These are phyloP conservation scores for Scleroderma citrinum DNA, from an alignment of 768 basidiomycete species.

Conservation along the genomic window DNA sequence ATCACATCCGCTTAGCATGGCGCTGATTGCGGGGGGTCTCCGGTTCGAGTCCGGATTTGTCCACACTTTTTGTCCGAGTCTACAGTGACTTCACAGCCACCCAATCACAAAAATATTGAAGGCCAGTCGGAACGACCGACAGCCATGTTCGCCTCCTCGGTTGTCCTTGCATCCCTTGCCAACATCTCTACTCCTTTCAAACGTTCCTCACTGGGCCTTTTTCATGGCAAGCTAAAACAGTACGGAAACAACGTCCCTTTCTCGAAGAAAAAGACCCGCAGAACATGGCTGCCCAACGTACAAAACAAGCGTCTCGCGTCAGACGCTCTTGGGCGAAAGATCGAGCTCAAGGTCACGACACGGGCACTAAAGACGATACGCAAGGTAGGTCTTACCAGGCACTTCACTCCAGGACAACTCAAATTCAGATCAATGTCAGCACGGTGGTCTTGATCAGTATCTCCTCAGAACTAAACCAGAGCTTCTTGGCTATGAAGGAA, in stretches of 20 bases:
- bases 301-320: conserved; percentile 72
- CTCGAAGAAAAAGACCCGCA: conserved; percentile 81
- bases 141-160: conserved; percentile 20
- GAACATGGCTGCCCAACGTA: conserved; percentile 86
- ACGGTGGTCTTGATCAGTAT: conserved; percentile 71
- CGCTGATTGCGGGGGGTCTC: conserved; percentile 33
- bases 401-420: background rate
- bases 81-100: background rate
- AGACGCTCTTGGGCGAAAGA: conserved; percentile 48
- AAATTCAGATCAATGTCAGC: conserved; percentile 28
- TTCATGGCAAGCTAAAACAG: conserved; percentile 74
- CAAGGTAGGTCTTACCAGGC: conserved; percentile 46
- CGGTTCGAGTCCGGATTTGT: conserved; percentile 38
- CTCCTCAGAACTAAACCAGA: conserved; percentile 42
- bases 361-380: conserved; percentile 76
- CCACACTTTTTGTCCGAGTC: conserved; percentile 19
- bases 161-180: conserved; percentile 15
- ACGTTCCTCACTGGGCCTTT: conserved; percentile 73
- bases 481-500: conserved; percentile 35
- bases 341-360: conserved; percentile 70
- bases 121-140: no score
- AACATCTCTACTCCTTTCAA: conserved; percentile 64
- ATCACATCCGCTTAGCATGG: conserved; percentile 37
- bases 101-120: no score
- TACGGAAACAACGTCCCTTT: conserved; percentile 88